Evolutionary conservation across 2,329 filamentous ascomycete genomes (phyloP).

Genomic region (Xylaria digitata): DNA sequence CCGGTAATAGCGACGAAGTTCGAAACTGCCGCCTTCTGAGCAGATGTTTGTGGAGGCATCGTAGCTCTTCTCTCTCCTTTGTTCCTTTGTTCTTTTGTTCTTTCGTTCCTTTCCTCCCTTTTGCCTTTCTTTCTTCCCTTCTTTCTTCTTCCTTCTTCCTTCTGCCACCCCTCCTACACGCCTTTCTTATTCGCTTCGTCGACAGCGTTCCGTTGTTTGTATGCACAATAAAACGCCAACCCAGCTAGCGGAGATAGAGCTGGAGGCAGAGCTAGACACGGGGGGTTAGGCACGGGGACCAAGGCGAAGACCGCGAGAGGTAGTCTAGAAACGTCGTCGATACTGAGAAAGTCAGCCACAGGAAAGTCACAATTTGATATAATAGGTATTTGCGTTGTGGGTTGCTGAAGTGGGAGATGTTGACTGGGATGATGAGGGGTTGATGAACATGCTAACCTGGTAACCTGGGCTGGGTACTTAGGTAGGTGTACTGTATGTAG

Average conservation of each 20-base stretch:
- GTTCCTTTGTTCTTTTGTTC: not conserved
- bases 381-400: not conserved
- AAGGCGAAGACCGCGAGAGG: not conserved
- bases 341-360: not conserved
- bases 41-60: conserved; percentile 45
- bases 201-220: not conserved
- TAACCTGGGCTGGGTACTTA: too few species aligned
- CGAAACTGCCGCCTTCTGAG: conserved; percentile 45
- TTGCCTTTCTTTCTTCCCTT: not conserved
- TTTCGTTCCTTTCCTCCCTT: not conserved
- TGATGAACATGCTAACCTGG: not conserved
- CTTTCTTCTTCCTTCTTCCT: not conserved
- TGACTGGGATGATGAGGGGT: conserved; percentile 4
- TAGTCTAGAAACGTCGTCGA: not conserved
- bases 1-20: conserved; percentile 50
- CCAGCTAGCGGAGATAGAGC: not conserved
- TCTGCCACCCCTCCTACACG: not conserved
- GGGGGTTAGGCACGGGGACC: not conserved
- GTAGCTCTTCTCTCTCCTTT: conserved; percentile 18
- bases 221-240: not conserved
- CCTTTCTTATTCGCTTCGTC: not conserved
- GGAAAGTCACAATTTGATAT: not conserved
- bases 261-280: not conserved
- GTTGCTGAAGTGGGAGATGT: not conserved
- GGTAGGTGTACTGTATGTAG: too few species aligned